Conservation (phyloP, 768 basidiomycete species). For the Calocybe cyanea region DNA sequence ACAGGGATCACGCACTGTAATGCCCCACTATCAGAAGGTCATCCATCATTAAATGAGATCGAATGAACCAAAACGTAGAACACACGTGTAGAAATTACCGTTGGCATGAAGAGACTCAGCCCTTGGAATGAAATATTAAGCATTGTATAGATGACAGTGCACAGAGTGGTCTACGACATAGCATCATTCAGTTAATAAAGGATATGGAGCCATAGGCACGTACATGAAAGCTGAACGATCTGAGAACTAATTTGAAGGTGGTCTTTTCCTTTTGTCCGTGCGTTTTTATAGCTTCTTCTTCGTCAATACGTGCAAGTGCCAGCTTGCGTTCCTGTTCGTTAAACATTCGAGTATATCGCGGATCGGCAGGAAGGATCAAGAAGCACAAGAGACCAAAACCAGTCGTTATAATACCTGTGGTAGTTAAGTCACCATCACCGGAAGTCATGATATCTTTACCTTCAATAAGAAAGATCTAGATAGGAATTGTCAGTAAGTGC, state of each 20-base stretch:
- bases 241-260: conserved; percentile 23
- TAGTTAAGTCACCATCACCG: neutral
- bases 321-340: conserved; percentile 29
- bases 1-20: conserved; percentile 19
- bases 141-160: conserved; percentile 20
- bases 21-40: conserved; percentile 14
- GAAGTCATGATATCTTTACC: conserved; percentile 18
- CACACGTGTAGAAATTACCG: conserved; percentile 41
- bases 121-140: conserved; percentile 29
- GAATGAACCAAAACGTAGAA: conserved; percentile 1
- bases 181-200: neutral
- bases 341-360: conserved; percentile 29
- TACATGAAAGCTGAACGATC: conserved; percentile 30
- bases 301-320: conserved; percentile 31
- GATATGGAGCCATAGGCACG: neutral
- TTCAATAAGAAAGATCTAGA: conserved; percentile 39
- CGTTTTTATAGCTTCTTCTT: conserved; percentile 27
- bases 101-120: conserved; percentile 30
- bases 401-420: conserved; percentile 32
- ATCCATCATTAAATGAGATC: too few species aligned
- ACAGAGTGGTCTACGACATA: conserved; percentile 17
- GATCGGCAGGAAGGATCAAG: conserved; percentile 32
- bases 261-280: conserved; percentile 27
- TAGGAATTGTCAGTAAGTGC: neutral
- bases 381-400: conserved; percentile 32